phyloP scores from a whole-genome alignment of 1,284 basidiomycete genomes.

The Austroboletus novae-zelandiae region DNA sequence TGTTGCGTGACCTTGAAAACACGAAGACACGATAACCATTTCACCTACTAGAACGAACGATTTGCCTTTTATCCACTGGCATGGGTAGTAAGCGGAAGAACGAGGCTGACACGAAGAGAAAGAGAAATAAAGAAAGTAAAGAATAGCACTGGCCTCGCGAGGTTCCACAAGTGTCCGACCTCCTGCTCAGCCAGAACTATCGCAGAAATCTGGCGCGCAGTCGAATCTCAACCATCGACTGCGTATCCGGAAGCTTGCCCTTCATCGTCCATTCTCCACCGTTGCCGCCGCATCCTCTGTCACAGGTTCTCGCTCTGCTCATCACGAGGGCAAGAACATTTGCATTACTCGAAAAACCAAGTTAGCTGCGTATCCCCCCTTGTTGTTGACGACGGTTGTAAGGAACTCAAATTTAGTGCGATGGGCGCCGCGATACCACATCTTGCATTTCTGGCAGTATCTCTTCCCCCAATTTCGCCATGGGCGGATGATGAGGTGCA shows the following conservation, averaged over 20 bases:
- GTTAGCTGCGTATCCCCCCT: conserved; percentile 62
- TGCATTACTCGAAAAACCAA: conserved; percentile 11
- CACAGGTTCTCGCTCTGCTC: conserved; percentile 75
- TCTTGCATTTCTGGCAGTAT: conserved; percentile 67
- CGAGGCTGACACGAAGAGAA: conserved; percentile 4
- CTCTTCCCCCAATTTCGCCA: conserved; percentile 63
- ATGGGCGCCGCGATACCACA: conserved; percentile 67
- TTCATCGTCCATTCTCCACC: not conserved
- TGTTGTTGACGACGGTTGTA: conserved; percentile 78
- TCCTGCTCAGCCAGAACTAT: not conserved
- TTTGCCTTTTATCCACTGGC: too few relatives aligned
- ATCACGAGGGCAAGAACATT: conserved; percentile 27
- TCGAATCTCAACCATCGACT: not conserved
- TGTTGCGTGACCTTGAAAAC: conserved; percentile 16
- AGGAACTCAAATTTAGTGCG: conserved; percentile 42
- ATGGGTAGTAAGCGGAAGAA: conserved; percentile 29
- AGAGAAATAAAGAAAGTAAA: too few relatives aligned
- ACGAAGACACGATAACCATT: too few relatives aligned
- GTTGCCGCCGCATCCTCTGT: conserved; percentile 40
- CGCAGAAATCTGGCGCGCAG: not conserved
- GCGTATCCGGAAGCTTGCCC: not conserved
- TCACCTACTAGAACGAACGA: too few relatives aligned
- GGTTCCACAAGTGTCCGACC: too few relatives aligned
- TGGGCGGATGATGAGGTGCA: conserved; percentile 63
- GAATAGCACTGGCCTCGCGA: too few relatives aligned